Evolutionary conservation across 1,284 basidiomycete genomes (phyloP).

Genomic region (Cryptococcus jaspeensis): DNA sequence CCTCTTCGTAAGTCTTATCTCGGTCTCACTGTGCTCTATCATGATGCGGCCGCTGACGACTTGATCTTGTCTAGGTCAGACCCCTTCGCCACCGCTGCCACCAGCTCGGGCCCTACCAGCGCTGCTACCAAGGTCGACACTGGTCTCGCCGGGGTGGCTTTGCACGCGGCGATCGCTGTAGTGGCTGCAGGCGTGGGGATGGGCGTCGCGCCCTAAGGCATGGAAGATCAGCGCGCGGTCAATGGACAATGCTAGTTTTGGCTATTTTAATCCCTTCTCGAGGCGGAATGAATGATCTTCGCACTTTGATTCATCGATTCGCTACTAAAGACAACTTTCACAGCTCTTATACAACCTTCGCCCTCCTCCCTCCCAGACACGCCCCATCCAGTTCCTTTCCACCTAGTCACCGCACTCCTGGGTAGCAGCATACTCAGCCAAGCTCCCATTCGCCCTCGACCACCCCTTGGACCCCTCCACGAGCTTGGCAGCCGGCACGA

Average conservation of each 20-base stretch:
- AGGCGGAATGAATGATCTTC: too few relatives aligned
- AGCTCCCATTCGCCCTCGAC: background rate
- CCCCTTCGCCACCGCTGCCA: slow-evolving; percentile 11
- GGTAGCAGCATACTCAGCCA: background rate
- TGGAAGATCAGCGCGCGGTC: background rate
- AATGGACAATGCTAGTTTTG: too few relatives aligned
- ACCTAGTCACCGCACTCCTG: too few relatives aligned
- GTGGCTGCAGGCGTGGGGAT: slow-evolving; percentile 16
- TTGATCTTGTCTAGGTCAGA: slow-evolving; percentile 3
- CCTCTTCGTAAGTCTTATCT: slow-evolving; percentile 1
- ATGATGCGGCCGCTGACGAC: background rate
- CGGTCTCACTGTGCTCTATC: background rate
- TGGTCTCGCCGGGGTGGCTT: background rate
- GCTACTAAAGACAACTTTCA: too few relatives aligned
- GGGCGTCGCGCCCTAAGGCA: slow-evolving; percentile 3
- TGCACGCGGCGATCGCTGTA: slow-evolving; percentile 15
- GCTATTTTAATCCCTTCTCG: too few relatives aligned
- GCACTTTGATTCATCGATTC: too few relatives aligned
- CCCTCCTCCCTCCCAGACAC: too few relatives aligned
- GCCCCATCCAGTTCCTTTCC: too few relatives aligned
- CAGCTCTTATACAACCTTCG: too few relatives aligned
- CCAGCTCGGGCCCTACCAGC: slow-evolving; percentile 13
- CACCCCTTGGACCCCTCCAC: too few relatives aligned
- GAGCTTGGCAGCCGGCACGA: too few relatives aligned
- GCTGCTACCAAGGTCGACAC: background rate